Percentiles rank a stretch among this genome's conserved stretches.
phyloP scores from a whole-genome alignment of 1,284 basidiomycete species.

The Ceratobasidium sp. region DNA sequence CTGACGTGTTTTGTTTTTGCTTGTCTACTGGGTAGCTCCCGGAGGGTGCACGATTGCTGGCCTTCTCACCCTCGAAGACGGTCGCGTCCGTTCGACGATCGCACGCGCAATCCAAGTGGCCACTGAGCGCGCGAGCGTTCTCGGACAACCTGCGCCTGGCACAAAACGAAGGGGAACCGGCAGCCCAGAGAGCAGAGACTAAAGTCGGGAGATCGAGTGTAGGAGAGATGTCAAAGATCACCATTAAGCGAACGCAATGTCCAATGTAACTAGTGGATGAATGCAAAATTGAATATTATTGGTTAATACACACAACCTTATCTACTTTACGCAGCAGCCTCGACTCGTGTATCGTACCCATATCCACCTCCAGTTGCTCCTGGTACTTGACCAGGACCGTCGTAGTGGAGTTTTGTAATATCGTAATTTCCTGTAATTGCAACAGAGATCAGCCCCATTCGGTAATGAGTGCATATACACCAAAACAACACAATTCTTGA shows the following conservation, averaged over 20 bases:
- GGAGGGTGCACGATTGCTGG: slow-evolving; percentile 99
- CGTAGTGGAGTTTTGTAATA: slow-evolving; percentile 83
- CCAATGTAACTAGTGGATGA: not conserved
- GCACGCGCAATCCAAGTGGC: slow-evolving; percentile 96
- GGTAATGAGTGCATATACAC: slow-evolving; percentile 24
- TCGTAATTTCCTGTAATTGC: slow-evolving; percentile 79
- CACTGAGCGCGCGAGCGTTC: slow-evolving; percentile 86
- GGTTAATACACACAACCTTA: slow-evolving; percentile 11
- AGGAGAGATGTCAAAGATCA: not conserved
- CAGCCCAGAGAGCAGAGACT: slow-evolving; percentile 38
- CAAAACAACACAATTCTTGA: not conserved
- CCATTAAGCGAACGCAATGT: not conserved
- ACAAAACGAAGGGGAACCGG: slow-evolving; percentile 32
- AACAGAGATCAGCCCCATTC: slow-evolving; percentile 48
- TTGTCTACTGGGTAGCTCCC: slow-evolving; percentile 73
- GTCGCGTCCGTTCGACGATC: slow-evolving; percentile 93
- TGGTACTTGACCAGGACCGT: slow-evolving; percentile 77
- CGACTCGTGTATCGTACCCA: slow-evolving; percentile 77
- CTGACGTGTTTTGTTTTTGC: not conserved
- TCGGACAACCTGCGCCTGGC: slow-evolving; percentile 70
- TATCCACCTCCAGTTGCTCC: slow-evolving; percentile 71
- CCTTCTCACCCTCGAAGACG: slow-evolving; percentile 94
- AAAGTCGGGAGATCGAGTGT: not conserved
- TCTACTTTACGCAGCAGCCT: slow-evolving; percentile 27
- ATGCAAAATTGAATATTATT: slow-evolving; percentile 35